Conservation (phyloP, 768 basidiomycete genomes). For the Leucosporidium yakuticum region DNA sequence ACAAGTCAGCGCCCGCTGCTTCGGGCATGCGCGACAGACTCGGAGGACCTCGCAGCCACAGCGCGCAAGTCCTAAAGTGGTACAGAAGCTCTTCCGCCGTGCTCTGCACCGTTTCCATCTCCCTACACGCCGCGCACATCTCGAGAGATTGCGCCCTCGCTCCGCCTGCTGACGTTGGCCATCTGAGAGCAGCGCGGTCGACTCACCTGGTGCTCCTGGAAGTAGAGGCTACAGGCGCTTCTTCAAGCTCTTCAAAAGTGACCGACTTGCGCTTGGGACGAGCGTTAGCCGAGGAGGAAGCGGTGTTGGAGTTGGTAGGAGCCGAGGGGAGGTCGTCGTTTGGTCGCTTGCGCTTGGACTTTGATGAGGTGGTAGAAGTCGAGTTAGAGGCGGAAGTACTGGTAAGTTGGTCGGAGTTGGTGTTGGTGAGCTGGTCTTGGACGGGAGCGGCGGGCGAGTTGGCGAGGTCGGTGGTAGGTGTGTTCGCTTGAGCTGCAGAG, state of each 20-base stretch:
- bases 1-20: neutral
- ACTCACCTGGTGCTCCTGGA: neutral
- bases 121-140: neutral
- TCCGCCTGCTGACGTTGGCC: neutral
- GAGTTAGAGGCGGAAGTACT: neutral
- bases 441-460: too few relatives aligned
- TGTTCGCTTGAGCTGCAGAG: too few relatives aligned
- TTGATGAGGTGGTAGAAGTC: neutral
- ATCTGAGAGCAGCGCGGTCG: neutral
- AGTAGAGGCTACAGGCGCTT: neutral
- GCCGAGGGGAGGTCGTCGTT: neutral
- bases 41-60: too few relatives aligned
- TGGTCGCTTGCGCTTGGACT: neutral
- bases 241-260: neutral
- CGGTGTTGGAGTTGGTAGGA: neutral
- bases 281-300: neutral
- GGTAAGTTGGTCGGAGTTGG: too few relatives aligned
- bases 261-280: conserved; percentile 2
- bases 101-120: neutral
- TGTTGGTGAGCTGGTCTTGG: too few relatives aligned
- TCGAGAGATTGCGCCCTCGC: neutral
- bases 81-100: neutral
- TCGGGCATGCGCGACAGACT: too few relatives aligned
- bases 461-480: too few relatives aligned
- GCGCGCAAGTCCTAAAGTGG: neutral